Percentiles rank a stretch among this genome's conserved stretches.
These are phyloP conservation scores for Leptosphaerulina australis DNA, from an alignment of 2,329 filamentous ascomycete genomes.

Conservation along the genomic window DNA sequence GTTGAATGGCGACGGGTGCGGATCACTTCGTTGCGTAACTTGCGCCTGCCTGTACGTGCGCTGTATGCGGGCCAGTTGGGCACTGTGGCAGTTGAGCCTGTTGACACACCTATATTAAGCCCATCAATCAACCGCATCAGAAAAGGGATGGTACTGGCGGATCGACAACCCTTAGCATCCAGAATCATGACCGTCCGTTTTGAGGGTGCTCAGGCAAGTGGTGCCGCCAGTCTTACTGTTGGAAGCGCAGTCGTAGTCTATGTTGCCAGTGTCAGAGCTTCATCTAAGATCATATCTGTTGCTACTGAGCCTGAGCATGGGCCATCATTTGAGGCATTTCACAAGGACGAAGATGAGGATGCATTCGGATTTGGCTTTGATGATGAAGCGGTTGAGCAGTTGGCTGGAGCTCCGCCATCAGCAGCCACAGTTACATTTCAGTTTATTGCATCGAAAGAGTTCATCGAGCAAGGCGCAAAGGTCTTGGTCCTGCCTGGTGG, in stretches of 20 bases:
- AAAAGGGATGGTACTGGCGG: constrained; percentile 83
- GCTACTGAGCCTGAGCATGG: constrained; percentile 29
- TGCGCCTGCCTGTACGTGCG: constrained; percentile 79
- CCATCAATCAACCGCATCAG: constrained; percentile 53
- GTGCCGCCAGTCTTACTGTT: constrained; percentile 66
- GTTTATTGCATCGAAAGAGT: constrained; percentile 72
- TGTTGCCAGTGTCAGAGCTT: constrained; percentile 82
- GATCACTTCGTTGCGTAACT: constrained; percentile 84
- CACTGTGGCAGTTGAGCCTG: constrained; percentile 75
- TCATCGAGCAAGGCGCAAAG: constrained; percentile 72
- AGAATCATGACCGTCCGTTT: constrained; percentile 69
- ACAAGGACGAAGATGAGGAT: constrained; percentile 40
- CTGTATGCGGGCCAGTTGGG: constrained; percentile 84
- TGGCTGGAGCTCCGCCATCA: constrained; percentile 30
- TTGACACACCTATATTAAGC: constrained; percentile 34
- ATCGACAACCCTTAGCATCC: constrained; percentile 61
- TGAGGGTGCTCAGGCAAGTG: constrained; percentile 55
- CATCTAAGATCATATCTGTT: constrained; percentile 71
- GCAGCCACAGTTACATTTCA: constrained; percentile 66
- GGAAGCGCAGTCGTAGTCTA: constrained; percentile 82
- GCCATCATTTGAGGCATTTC: constrained; percentile 15
- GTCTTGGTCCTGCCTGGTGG: constrained; percentile 75
- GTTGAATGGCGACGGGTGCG: constrained; percentile 76
- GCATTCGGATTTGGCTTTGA: constrained; percentile 65
- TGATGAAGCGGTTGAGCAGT: constrained; percentile 38